Percentiles rank a stretch among this genome's conserved stretches.
These are phyloP conservation scores for Tympanopsis confertula DNA, from an alignment of 2,329 filamentous ascomycete genomes.

Conservation along the genomic window DNA sequence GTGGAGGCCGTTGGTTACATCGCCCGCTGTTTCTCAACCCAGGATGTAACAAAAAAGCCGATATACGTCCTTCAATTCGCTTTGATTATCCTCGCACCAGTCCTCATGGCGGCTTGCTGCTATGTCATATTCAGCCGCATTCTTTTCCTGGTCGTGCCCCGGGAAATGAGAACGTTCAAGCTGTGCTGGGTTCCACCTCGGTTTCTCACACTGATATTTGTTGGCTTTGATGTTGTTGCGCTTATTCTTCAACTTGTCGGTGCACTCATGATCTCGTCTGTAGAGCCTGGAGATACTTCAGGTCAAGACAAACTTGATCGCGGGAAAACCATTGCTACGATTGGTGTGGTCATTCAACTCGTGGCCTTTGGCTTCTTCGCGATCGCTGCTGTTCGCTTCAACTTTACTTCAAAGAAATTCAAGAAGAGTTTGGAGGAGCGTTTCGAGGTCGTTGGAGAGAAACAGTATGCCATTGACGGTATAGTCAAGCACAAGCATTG, in stretches of 20 bases:
- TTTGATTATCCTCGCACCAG: slow-evolving; percentile 15
- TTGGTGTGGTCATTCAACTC: not conserved
- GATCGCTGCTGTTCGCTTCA: not conserved
- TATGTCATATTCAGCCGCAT: slow-evolving; percentile 17
- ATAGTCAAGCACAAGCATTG: slow-evolving; percentile 13
- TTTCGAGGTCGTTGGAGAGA: slow-evolving; percentile 3
- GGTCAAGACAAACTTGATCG: not conserved
- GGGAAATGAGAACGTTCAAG: slow-evolving; percentile 5
- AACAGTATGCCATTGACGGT: slow-evolving; percentile 11
- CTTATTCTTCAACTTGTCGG: slow-evolving; percentile 10
- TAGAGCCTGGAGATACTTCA: not conserved
- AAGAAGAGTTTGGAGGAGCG: not conserved
- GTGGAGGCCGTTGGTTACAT: slow-evolving; percentile 12
- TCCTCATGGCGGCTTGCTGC: slow-evolving; percentile 16
- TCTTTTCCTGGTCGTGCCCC: slow-evolving; percentile 15
- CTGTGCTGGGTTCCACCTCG: slow-evolving; percentile 12
- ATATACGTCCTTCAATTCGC: slow-evolving; percentile 13
- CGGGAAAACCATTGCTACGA: not conserved
- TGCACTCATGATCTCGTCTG: slow-evolving; percentile 2
- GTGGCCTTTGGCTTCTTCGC: not conserved
- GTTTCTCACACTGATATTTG: slow-evolving; percentile 12
- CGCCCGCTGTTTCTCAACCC: slow-evolving; percentile 6
- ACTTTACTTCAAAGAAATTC: not conserved
- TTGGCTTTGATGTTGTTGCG: slow-evolving; percentile 13
- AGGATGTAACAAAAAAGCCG: slow-evolving; percentile 5